Evolutionary conservation across 2,329 filamentous ascomycete species (phyloP).

Genomic region (Alternaria angustiovoidea): DNA sequence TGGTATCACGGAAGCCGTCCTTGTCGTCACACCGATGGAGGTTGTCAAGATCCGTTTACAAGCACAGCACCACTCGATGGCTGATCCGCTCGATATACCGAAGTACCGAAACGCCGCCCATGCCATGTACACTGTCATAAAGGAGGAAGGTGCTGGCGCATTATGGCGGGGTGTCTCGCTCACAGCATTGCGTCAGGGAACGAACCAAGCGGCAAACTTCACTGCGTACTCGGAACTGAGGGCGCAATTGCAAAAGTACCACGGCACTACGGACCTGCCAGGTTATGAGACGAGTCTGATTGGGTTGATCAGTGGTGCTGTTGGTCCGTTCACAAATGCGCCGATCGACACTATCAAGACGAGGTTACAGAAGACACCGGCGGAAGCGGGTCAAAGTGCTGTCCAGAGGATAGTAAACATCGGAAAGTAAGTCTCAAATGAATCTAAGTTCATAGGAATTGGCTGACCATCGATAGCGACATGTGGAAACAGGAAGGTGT

Average conservation of each 20-base stretch:
- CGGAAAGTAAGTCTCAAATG: slow-evolving; percentile 57
- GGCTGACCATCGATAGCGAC: slow-evolving; percentile 41
- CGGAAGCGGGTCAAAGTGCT: slow-evolving; percentile 80
- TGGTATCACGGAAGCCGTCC: slow-evolving; percentile 94
- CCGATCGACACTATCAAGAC: slow-evolving; percentile 99
- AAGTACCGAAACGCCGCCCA: slow-evolving; percentile 96
- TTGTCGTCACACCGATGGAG: slow-evolving; percentile 98
- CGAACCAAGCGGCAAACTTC: slow-evolving; percentile 96
- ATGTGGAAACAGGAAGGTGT: slow-evolving; percentile 84
- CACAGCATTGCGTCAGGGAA: slow-evolving; percentile 91
- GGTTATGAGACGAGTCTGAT: slow-evolving; percentile 91
- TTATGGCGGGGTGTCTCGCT: slow-evolving; percentile 93
- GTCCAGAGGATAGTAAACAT: slow-evolving; percentile 80
- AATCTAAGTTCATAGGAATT: not conserved
- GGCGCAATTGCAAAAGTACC: slow-evolving; percentile 73
- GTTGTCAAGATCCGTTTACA: slow-evolving; percentile 98
- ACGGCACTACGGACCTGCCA: slow-evolving; percentile 78
- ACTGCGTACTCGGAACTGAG: slow-evolving; percentile 97
- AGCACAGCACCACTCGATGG: slow-evolving; percentile 97
- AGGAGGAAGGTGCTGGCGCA: slow-evolving; percentile 86
- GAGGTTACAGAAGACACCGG: slow-evolving; percentile 87
- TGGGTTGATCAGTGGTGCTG: slow-evolving; percentile 88
- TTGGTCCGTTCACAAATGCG: slow-evolving; percentile 95
- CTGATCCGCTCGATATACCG: slow-evolving; percentile 92
- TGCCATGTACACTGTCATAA: slow-evolving; percentile 83